Base-by-base conservation (phyloP, 192 early-diverging fungal species). In the Gamsiella multidivaricata region DNA sequence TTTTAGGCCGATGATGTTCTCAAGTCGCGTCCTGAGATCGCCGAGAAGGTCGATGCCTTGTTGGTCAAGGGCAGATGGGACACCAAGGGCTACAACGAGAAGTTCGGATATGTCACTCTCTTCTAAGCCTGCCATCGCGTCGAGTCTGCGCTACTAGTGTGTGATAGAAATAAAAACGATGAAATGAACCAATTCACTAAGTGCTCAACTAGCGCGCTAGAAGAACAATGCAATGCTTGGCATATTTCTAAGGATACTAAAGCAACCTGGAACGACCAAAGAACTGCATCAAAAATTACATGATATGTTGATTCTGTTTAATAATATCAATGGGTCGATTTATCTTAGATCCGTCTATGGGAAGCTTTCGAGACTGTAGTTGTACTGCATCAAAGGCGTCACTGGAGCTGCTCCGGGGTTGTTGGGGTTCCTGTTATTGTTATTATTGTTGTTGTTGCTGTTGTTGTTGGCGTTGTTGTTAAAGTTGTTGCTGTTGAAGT, bases 21-120 rank as follows among this genome's bases (percentile, higher is more conserved):
- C 84, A 89, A 91, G 82, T 94, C 94, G 61, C 93, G 92, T 82
- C 97, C 97, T 33, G 96, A 97, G 61, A 84, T 99, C 63, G 93
- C 92, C 78, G 83, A 87, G 81, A 91, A 89, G 62, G 93, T 96
- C 42, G 94, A 94, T 70, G 93, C 95, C 78, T 92, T 95, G 93
- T 85, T 92, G 76, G 92, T 95, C 86, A 90, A 95, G 88, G 92
- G 94, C 76, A 88, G 96, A 75, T 99, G 92, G 92, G 88, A 82
- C 42, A 91, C 97, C 54, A 94, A 95, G 50, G 96, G 94, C 55
- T 99, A 99, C 89, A 94, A 96, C 87, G 95, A 96, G 84, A 95
- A 91, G 89, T 97, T 94, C 82, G 90, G 92, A 54, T 89, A 88
- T 80, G 86, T 91, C 65, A 82, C 86, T 33, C 84, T 90, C 76